phyloP scores from a whole-genome alignment of 345 rosid genomes.

The Rhizophora apiculata region DNA sequence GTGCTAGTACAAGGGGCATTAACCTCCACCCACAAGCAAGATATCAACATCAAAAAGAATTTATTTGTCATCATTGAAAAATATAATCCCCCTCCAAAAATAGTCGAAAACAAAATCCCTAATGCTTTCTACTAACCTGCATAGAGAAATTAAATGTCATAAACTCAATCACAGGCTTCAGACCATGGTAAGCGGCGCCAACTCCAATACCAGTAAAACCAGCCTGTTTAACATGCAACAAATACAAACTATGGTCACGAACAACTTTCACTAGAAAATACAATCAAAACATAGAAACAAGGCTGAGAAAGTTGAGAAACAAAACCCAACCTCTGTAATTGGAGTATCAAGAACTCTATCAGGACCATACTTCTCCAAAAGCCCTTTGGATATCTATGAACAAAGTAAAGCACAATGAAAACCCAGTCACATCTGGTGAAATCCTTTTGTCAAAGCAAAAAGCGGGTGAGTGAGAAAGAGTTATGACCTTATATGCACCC shows the following conservation, averaged over 20 bases:
- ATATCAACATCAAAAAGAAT: no score
- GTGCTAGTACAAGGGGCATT: no score
- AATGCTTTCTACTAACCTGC: constrained; percentile 54
- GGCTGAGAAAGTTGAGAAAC: neutral
- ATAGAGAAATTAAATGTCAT: constrained; percentile 93
- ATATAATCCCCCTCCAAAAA: no score
- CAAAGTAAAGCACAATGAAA: constrained; percentile 11
- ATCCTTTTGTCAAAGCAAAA: neutral
- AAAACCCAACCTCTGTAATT: constrained; percentile 66
- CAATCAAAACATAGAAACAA: neutral
- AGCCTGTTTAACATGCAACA: constrained; percentile 49
- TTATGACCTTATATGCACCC: constrained; percentile 94
- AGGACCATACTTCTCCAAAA: constrained; percentile 87
- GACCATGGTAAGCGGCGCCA: constrained; percentile 89
- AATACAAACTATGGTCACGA: constrained; percentile 9
- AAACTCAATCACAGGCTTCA: constrained; percentile 81
- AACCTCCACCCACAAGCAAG: no score
- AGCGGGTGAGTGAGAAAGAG: neutral
- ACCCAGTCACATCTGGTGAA: neutral
- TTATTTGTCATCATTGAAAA: no score
- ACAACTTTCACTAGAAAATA: neutral
- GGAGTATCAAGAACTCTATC: constrained; percentile 94
- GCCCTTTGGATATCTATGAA: constrained; percentile 65
- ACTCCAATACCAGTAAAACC: constrained; percentile 97
- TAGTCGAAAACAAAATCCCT: neutral